A percentile compares a stretch with the other conserved stretches of the same genome.
Conservation (phyloP, 495 filamentous ascomycete genomes). For the Talaromyces adpressus region DNA sequence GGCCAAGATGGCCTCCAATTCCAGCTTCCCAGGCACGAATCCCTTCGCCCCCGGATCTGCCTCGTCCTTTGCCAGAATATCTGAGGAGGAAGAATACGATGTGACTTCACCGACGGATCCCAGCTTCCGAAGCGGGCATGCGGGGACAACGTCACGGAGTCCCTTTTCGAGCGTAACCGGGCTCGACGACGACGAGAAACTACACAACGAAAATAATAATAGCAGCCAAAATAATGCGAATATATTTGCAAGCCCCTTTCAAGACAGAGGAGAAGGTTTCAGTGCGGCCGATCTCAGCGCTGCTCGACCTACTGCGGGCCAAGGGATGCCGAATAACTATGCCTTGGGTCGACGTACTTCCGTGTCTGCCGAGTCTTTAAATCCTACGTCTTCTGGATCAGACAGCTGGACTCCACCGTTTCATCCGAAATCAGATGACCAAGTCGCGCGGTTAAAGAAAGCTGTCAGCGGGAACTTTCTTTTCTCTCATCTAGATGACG, state of each 20-base stretch:
- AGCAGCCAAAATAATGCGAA: constrained; percentile 14
- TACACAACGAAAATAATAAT: not conserved
- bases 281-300: constrained; percentile 19
- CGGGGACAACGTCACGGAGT: constrained; percentile 11
- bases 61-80: constrained; percentile 40
- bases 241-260: constrained; percentile 26
- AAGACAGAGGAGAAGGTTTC: constrained; percentile 16
- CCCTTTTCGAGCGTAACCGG: constrained; percentile 25
- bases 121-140: constrained; percentile 39
- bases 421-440: constrained; percentile 75
- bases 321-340: constrained; percentile 87
- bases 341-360: constrained; percentile 90
- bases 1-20: constrained; percentile 42
- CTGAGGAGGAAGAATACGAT: constrained; percentile 57
- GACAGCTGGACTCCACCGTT: constrained; percentile 88
- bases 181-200: constrained; percentile 13
- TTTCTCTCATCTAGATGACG: constrained; percentile 90
- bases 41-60: constrained; percentile 38
- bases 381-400: constrained; percentile 71
- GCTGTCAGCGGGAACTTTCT: constrained; percentile 88
- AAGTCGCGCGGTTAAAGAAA: constrained; percentile 67
- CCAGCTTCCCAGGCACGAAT: constrained; percentile 50
- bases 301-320: constrained; percentile 31
- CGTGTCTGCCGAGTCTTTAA: constrained; percentile 93
- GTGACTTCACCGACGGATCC: constrained; percentile 57